Base-by-base conservation (phyloP, 2,329 filamentous ascomycete species). In the Tolypocladium ovalisporum region DNA sequence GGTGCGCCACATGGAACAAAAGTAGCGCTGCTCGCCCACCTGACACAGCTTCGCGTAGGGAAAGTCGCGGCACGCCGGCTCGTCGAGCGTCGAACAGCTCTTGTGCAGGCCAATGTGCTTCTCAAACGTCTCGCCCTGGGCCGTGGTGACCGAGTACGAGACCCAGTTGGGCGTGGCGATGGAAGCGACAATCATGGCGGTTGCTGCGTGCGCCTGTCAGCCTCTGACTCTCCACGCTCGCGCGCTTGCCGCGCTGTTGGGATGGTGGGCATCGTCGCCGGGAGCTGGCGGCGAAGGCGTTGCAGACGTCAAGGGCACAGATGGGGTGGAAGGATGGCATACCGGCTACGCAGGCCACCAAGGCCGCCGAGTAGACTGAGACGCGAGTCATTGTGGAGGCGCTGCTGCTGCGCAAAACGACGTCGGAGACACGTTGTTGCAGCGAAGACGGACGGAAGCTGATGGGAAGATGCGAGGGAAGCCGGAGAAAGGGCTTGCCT, bases 1-100 rank as follows among this genome's bases (percentile, higher is more conserved):
- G 32, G 85, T 90, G 59, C 89, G 83, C 93, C 93, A 99, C 80
- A 95, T 88, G 65, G 85, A 88, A 77, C 94, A 97, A 74, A 97
- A 97, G 66, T 85, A 84, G 55, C 84, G 80, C 64, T 22, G 29
- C 47, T 86, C 82, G 32, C 65, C 70, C 39, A 66, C 64, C 29
- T 68, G 65, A 58, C 73, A 75, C 29, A 73, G 58, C 36, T 70
- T 65, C 24, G 64, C 63, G 24, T 64, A 63, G 19, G 71, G 72
- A 54, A 71, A 73, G 17, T 63, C 60, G 56, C 77, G 76, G 71
- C 88, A 92, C 52, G 74, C 71, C n/a, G 75, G 73, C 54, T 83
- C 78, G 51, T 81, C 81, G 58, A 89, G 76, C 58, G 83, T 87
- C 56, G 86, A 88, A 74, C 93, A 99, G 69, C 84, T 85, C 64